phyloP scores from a whole-genome alignment of 805 yeast genomes.

The Tetrapisispora nanseiensis region DNA sequence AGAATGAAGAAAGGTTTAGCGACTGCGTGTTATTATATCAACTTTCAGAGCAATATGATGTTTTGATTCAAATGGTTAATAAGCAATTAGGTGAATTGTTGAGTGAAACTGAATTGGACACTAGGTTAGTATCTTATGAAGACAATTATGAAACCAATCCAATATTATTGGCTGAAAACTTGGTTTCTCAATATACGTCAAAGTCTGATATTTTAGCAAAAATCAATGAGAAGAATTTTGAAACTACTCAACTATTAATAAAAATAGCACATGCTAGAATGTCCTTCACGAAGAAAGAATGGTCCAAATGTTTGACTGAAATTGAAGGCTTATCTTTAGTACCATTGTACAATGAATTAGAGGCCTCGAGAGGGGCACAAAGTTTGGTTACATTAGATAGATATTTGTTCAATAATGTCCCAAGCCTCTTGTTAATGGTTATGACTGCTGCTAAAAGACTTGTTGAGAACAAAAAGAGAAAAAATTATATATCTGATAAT shows the following conservation, averaged over 20 bases:
- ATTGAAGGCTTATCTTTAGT: conserved; percentile 57
- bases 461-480: conserved; percentile 33
- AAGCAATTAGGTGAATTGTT: conserved; percentile 69
- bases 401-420: conserved; percentile 65
- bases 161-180: conserved; percentile 31
- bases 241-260: conserved; percentile 55
- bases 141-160: conserved; percentile 37
- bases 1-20: conserved; percentile 79
- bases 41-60: conserved; percentile 77
- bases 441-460: conserved; percentile 67
- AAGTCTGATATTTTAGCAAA: conserved; percentile 53
- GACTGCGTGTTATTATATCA: conserved; percentile 84
- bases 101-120: conserved; percentile 58
- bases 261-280: conserved; percentile 61
- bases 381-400: conserved; percentile 58
- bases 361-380: conserved; percentile 59
- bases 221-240: conserved; percentile 45
- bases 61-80: conserved; percentile 67
- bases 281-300: conserved; percentile 43
- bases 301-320: conserved; percentile 47
- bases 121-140: conserved; percentile 34
- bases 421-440: conserved; percentile 66
- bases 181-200: conserved; percentile 33
- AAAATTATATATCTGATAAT: conserved; percentile 35
- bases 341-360: conserved; percentile 50